Percentiles rank a stretch among this genome's conserved stretches.
Conservation (phyloP, 1,284 basidiomycete species). For the Athelia psychrophila region DNA sequence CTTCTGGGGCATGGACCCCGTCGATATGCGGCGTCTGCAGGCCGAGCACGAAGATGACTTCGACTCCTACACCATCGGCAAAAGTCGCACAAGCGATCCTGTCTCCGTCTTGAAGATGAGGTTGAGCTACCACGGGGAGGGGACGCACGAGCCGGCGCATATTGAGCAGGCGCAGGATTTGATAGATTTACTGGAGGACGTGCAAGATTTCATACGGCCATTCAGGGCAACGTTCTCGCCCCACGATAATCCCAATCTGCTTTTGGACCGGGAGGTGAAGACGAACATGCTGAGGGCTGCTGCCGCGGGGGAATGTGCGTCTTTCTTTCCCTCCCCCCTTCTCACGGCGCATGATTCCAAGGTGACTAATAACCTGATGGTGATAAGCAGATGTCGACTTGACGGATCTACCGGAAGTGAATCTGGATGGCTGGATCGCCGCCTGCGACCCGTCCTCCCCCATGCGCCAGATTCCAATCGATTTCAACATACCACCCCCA, state of each 20-base stretch:
- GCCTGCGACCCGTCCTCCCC: slow-evolving; percentile 40
- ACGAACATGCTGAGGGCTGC: slow-evolving; percentile 37
- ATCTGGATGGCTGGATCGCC: slow-evolving; percentile 36
- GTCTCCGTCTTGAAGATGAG: slow-evolving; percentile 32
- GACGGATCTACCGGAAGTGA: slow-evolving; percentile 28
- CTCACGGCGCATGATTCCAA: not conserved
- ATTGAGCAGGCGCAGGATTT: slow-evolving; percentile 26
- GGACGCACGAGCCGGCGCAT: slow-evolving; percentile 20
- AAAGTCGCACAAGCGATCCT: slow-evolving; percentile 18
- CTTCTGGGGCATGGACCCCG: slow-evolving; percentile 52
- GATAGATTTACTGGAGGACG: slow-evolving; percentile 34
- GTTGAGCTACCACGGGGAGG: slow-evolving; percentile 19
- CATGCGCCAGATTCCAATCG: slow-evolving; percentile 27
- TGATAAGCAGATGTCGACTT: slow-evolving; percentile 31
- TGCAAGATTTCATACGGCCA: slow-evolving; percentile 34
- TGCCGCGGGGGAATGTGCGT: slow-evolving; percentile 38
- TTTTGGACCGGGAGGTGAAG: slow-evolving; percentile 41
- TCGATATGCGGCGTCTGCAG: slow-evolving; percentile 36
- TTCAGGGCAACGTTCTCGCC: slow-evolving; percentile 45
- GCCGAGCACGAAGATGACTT: slow-evolving; percentile 33
- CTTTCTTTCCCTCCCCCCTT: not conserved
- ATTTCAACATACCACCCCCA: slow-evolving; percentile 24
- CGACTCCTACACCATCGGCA: slow-evolving; percentile 35
- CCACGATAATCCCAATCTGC: slow-evolving; percentile 43
- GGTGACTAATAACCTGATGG: slow-evolving; percentile 1